Percentiles rank a stretch among this genome's conserved stretches.
Evolutionary conservation across 2,329 filamentous ascomycete species (phyloP).

Genomic region (Fusarium illudens): DNA sequence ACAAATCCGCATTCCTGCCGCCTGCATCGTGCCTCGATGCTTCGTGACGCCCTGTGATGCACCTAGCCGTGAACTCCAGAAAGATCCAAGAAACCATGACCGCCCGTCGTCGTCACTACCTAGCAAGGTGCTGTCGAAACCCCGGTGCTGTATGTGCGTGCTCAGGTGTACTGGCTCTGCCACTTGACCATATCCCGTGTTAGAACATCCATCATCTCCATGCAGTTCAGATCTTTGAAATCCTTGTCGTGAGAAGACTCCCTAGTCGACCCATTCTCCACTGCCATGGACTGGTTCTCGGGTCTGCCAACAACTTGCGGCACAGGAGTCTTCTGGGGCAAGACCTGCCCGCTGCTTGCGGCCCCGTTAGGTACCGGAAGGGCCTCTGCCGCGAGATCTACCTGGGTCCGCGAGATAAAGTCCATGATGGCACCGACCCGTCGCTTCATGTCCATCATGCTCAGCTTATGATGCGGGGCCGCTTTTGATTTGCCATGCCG

Average conservation of each 20-base stretch:
- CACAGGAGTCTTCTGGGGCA: constrained; percentile 50
- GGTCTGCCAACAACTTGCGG: constrained; percentile 49
- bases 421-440: constrained; percentile 85
- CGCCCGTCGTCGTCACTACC: background rate
- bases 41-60: constrained; percentile 37
- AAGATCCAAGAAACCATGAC: constrained; percentile 8
- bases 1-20: constrained; percentile 22
- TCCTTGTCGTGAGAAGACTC: constrained; percentile 52
- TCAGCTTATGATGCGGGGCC: constrained; percentile 71
- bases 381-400: constrained; percentile 79
- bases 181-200: constrained; percentile 83
- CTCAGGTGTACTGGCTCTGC: constrained; percentile 74
- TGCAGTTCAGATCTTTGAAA: constrained; percentile 79
- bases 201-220: constrained; percentile 91
- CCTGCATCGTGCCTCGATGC: constrained; percentile 34
- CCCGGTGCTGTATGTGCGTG: background rate
- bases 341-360: constrained; percentile 50
- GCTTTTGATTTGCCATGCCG: constrained; percentile 64
- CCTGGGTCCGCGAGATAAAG: constrained; percentile 87
- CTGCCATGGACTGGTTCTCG: constrained; percentile 34
- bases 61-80: constrained; percentile 34
- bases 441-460: constrained; percentile 87
- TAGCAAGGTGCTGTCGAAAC: background rate
- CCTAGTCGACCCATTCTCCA: constrained; percentile 38
- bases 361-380: constrained; percentile 55